phyloP scores from a whole-genome alignment of 192 early-diverging fungal species.

The Endogone sp. region DNA sequence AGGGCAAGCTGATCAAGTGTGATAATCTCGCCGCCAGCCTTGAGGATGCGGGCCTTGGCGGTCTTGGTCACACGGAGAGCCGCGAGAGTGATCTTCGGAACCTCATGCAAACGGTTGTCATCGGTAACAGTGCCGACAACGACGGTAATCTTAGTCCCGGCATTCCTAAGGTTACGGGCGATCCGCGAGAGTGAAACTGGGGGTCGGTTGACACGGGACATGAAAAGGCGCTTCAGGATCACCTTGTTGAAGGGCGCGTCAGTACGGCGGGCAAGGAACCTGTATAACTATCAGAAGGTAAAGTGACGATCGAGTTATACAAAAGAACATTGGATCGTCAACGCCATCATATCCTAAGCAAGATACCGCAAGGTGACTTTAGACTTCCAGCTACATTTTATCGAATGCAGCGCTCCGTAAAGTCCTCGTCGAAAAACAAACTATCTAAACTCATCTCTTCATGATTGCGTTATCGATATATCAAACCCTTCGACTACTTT shows the following conservation, averaged over 20 bases:
- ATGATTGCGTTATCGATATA: too few species aligned
- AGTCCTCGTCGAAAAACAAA: too few species aligned
- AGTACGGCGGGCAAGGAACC: constrained; percentile 99
- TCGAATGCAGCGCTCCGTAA: too few species aligned
- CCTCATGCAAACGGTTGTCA: constrained; percentile 86
- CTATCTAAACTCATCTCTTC: too few species aligned
- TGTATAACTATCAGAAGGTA: constrained; percentile 73
- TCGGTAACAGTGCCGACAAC: constrained; percentile 97
- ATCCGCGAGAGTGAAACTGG: constrained; percentile 93
- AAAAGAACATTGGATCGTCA: constrained; percentile 6
- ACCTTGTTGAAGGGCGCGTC: constrained; percentile 99
- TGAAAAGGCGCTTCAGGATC: constrained; percentile 96
- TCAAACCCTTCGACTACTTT: too few species aligned
- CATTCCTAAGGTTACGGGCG: constrained; percentile 68
- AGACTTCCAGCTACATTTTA: neutral
- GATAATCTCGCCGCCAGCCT: constrained; percentile 97
- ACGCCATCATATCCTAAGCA: neutral
- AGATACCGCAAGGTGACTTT: neutral
- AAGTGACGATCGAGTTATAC: too few species aligned
- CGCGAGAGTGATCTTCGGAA: constrained; percentile 94
- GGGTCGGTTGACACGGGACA: constrained; percentile 97
- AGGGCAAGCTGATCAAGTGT: constrained; percentile 99
- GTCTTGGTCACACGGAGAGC: constrained; percentile 95
- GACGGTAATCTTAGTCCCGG: constrained; percentile 82
- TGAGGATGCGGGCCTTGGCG: constrained; percentile 95